Evolutionary conservation across 225 moss, liverwort and hornwort species (phyloP).

Genomic region (Thuidium tamariscinum): DNA sequence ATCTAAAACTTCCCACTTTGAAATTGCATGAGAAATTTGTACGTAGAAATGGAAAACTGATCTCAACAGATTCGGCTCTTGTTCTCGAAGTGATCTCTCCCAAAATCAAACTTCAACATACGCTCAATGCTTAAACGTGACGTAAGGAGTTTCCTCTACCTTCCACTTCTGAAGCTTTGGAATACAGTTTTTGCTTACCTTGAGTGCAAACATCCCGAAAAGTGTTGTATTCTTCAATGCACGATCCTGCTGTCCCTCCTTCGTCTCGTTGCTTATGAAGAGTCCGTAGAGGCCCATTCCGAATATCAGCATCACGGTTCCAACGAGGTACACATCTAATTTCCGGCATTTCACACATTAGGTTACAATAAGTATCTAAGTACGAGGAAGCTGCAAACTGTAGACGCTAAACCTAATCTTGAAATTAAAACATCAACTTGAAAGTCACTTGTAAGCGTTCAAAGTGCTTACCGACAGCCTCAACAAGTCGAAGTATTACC

Average conservation of each 20-base stretch:
- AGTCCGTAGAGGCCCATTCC: conserved; percentile 53
- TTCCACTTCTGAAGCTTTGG: background rate
- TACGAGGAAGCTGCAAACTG: background rate
- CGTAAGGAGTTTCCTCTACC: background rate
- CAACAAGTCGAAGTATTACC: conserved; percentile 56
- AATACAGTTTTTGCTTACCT: conserved; percentile 1
- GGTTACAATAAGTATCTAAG: background rate
- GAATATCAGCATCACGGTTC: conserved; percentile 61
- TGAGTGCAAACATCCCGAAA: conserved; percentile 44
- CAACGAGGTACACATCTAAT: conserved; percentile 51
- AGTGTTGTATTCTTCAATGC: conserved; percentile 43
- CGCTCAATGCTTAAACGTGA: background rate
- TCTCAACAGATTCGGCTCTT: background rate
- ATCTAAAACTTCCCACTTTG: background rate
- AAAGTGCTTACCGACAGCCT: conserved; percentile 39
- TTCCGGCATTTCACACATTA: background rate
- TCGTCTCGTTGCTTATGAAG: conserved; percentile 28
- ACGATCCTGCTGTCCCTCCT: conserved; percentile 8
- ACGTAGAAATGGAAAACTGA: background rate
- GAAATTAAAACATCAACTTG: background rate
- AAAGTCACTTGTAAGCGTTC: background rate
- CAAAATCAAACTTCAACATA: background rate
- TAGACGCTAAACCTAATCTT: background rate
- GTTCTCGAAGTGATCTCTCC: background rate
- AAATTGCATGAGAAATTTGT: background rate